Base-by-base conservation (phyloP, 2,329 filamentous ascomycete species). In the Taxawa tesnikishii region DNA sequence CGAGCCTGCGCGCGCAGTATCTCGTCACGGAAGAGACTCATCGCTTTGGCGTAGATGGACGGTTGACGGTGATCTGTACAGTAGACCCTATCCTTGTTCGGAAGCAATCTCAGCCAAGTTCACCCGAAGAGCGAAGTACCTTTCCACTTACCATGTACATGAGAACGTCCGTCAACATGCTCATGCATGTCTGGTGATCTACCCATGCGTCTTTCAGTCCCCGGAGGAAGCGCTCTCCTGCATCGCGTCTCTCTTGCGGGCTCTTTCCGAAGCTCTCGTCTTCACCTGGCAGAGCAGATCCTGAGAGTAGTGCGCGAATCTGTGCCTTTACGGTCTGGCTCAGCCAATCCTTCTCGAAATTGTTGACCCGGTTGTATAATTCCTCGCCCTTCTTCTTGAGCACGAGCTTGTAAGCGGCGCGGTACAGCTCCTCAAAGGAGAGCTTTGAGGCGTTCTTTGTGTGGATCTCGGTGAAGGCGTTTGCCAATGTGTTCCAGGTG, bases 361-460 rank as follows among this genome's bases (percentile, higher is more conserved):
- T 62, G 45, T 79, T 80, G 29, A 96, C 85, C 7, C 72, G 68
- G 4, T 80, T 70, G 56, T 96, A 96, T 2, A 98, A 68, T 8
- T 77, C 65, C 19, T 81, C 74, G 15, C 87, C 87, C 44, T 85
- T 79, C 60, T 88, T 92, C 57, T 80, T 82, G 21, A 94, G 62
- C 1, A 96, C 88, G 13, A 96, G 83, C 54, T 90, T 88, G 60
- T 98, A 98, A 4, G 84, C 83, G 33, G 82, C 82, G 36, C 90
- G 80, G 59, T 98, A 98, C 1, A 98, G 72, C 49, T 93, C 81
- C 56, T 98, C 90, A 61, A 94, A 98, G 1, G 87, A 94, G 3
- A 98, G 72, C 11, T 71, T 69, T 7, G 85, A 92, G 38, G 85
- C 85, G 53, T 93, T 90, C 54, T 92, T 87, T 36, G 76, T 81